These are phyloP conservation scores for Psilocybe mexicana DNA, from an alignment of 1,284 basidiomycete genomes.

Conservation along the genomic window DNA sequence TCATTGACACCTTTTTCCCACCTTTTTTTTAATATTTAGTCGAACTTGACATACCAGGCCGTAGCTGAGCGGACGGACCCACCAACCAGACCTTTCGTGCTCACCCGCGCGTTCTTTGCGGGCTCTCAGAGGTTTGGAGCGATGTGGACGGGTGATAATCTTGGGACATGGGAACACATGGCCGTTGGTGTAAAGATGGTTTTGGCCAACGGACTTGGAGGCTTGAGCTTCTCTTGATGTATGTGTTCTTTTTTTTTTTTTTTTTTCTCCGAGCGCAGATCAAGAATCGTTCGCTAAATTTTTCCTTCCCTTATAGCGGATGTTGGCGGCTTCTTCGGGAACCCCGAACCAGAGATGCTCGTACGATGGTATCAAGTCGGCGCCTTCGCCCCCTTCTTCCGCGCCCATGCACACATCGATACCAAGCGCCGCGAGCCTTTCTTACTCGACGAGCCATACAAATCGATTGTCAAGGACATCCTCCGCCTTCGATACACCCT, in stretches of 20 bases:
- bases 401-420: slow-evolving; percentile 97
- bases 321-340: slow-evolving; percentile 98
- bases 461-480: slow-evolving; percentile 77
- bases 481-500: slow-evolving; percentile 87
- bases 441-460: slow-evolving; percentile 88
- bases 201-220: slow-evolving; percentile 87
- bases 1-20: too few relatives aligned
- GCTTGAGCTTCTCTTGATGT: slow-evolving; percentile 93
- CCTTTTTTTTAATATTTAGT: slow-evolving; percentile 41
- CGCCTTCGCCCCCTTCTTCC: slow-evolving; percentile 95
- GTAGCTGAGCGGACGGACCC: slow-evolving; percentile 75
- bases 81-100: slow-evolving; percentile 87
- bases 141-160: slow-evolving; percentile 99
- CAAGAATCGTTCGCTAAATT: not conserved
- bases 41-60: slow-evolving; percentile 86
- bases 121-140: slow-evolving; percentile 96
- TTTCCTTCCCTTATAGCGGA: slow-evolving; percentile 62
- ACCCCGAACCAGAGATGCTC: slow-evolving; percentile 92
- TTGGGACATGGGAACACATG: slow-evolving; percentile 98
- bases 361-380: slow-evolving; percentile 98
- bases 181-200: slow-evolving; percentile 94
- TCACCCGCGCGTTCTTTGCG: slow-evolving; percentile 93
- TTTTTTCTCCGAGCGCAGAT: not conserved
- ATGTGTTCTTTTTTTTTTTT: slow-evolving; percentile 30
- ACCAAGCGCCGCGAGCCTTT: slow-evolving; percentile 97